Percentiles rank a stretch among this genome's conserved stretches.
These are phyloP conservation scores for Spongispora temasekensis DNA, from an alignment of 1,284 basidiomycete species.

Conservation along the genomic window DNA sequence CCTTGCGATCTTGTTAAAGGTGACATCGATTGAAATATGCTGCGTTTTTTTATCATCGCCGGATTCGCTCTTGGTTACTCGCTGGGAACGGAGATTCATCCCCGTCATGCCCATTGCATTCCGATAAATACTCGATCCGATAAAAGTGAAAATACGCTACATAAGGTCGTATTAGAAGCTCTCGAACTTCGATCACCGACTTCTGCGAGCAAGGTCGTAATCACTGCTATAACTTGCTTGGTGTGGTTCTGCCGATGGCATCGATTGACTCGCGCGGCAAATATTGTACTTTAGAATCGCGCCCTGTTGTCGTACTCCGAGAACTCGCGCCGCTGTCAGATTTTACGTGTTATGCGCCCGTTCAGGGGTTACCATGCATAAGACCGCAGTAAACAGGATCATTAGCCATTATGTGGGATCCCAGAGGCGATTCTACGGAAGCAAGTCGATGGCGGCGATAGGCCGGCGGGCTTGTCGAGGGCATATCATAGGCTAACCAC, in stretches of 20 bases:
- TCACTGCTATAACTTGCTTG: conserved; percentile 12
- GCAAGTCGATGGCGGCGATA: conserved; percentile 32
- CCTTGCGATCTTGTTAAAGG: conserved; percentile 5
- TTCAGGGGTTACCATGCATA: conserved; percentile 9
- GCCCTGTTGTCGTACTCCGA: conserved; percentile 12
- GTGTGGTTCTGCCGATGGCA: conserved; percentile 33
- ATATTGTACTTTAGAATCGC: conserved; percentile 25
- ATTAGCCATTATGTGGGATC: conserved; percentile 8
- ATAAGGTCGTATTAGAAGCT: conserved; percentile 24
- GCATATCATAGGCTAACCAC: conserved; percentile 13
- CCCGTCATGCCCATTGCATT: conserved; percentile 21
- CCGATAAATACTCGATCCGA: conserved; percentile 29
- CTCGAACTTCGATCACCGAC: conserved; percentile 14
- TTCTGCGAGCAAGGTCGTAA: conserved; percentile 20
- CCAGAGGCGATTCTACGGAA: conserved; percentile 19
- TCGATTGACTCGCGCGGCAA: conserved; percentile 30
- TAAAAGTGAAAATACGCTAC: conserved; percentile 10
- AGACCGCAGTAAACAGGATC: conserved; percentile 12
- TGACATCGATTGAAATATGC: conserved; percentile 9
- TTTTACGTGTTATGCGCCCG: conserved; percentile 30
- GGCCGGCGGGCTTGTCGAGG: conserved; percentile 16
- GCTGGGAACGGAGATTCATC: conserved; percentile 26
- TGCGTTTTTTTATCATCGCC: conserved; percentile 3
- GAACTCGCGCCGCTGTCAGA: conserved; percentile 32
- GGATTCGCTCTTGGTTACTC: conserved; percentile 33